These are phyloP conservation scores for Fibroporia radiculosa DNA, from an alignment of 768 basidiomycete species.

Conservation along the genomic window DNA sequence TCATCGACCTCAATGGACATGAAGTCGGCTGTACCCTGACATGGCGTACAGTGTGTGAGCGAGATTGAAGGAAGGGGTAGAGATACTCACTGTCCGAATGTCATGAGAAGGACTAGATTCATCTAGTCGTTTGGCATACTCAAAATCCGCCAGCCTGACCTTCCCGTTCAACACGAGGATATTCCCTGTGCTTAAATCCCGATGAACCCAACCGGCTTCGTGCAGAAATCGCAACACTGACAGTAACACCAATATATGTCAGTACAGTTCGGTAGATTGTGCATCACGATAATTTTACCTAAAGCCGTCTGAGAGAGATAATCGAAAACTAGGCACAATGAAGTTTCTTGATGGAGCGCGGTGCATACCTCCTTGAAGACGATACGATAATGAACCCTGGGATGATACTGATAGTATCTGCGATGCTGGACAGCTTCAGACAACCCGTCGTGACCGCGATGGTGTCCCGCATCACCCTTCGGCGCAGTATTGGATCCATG, in stretches of 20 bases:
- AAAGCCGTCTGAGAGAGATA: background rate
- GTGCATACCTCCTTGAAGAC: background rate
- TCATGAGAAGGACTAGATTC: background rate
- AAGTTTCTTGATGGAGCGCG: background rate
- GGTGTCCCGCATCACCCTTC: background rate
- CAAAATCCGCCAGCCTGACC: background rate
- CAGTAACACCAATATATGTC: background rate
- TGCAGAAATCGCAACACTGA: background rate
- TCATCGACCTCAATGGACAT: background rate
- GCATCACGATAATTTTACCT: background rate
- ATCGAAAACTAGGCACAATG: background rate
- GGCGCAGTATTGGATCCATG: background rate
- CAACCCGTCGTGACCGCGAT: background rate
- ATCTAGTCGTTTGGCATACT: slow-evolving; percentile 1
- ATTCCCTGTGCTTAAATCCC: slow-evolving; percentile 1
- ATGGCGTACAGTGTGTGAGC: background rate
- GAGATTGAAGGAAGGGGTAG: background rate
- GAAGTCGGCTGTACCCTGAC: background rate
- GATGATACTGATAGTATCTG: background rate
- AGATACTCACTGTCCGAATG: background rate
- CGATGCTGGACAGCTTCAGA: background rate
- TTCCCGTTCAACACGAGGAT: background rate
- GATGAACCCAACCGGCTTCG: slow-evolving; percentile 2
- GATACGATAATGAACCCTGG: background rate
- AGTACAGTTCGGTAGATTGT: background rate